Base-by-base conservation (phyloP, 352 stramenopile species). In the Blastocystis sp. region DNA sequence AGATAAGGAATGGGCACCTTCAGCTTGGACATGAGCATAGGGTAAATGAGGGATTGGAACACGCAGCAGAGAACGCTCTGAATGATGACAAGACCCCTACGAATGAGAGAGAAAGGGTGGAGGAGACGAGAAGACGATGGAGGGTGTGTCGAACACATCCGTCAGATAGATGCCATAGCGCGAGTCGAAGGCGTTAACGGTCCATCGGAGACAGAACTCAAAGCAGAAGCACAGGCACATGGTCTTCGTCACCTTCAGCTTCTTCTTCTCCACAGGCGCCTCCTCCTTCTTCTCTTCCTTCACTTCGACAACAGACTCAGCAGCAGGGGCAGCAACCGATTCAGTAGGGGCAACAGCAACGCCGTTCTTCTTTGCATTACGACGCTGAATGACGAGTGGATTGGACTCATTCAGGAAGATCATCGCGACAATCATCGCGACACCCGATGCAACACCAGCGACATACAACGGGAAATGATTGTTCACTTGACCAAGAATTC, bases 401-500 rank as follows among this genome's bases (percentile, higher is more conserved):
- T 88, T 88, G 1, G 78, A 79, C 56, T 88, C 78, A n/a, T 88
- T 77, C 17, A 88, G 41, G 61, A 88, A 79, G 19, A 88, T 34
- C 2, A 88, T 40, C 7, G 78, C 64, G 9, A 60, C 48, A 56
- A 88, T 76, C 21, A 38, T 79, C 17, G 67, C 67, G 10, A 88
- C 28, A 43, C 41, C 43, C n/a, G 78, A 61, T 4, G 66, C 43
- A 60, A 62, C 78, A 60, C 19, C 56, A 56, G 78, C 78, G 21
- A 65, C 48, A 34, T 66, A 88, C 43, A 88, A 56, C 4, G 64
- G 67, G 45, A 88, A 79, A 23, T 88, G 67, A 48, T 66, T 62
- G 48, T 65, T 88, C 11, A 88, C 48, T 28, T 88, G 64, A 69
- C 56, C 60, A 38, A 88, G 19, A 21, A 88, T 17, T 21, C 59